Conservation (phyloP, 257 asterid genomes). For the Oldenlandia corymbosa region DNA sequence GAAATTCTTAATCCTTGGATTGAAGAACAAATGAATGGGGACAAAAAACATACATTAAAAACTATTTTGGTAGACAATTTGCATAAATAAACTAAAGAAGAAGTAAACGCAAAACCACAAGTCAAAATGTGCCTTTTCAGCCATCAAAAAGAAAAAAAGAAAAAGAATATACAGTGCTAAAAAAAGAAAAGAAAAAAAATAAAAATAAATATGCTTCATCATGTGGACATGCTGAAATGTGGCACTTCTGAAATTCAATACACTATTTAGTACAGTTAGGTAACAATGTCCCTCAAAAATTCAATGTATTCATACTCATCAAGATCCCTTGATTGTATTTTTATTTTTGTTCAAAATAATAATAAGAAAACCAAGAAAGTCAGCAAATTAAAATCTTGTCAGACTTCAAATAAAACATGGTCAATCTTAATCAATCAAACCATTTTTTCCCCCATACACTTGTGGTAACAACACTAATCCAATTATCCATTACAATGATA, state of each 20-base stretch:
- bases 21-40: neutral
- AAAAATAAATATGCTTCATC: conserved; percentile 3
- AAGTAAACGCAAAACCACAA: neutral
- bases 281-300: conserved; percentile 25
- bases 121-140: too few relatives aligned
- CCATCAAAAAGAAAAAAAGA: neutral
- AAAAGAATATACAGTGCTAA: too few relatives aligned
- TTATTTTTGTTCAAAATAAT: too few relatives aligned
- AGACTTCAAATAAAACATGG: conserved; percentile 3
- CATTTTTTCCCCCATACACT: neutral
- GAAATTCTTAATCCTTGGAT: neutral
- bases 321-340: too few relatives aligned
- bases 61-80: neutral
- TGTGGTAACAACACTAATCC: too few relatives aligned
- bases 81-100: neutral
- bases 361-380: conserved; percentile 3
- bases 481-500: neutral
- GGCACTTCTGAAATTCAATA: conserved; percentile 22
- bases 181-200: too few relatives aligned
- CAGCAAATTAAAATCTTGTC: conserved; percentile 19
- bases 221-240: conserved; percentile 23
- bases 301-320: conserved; percentile 42
- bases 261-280: conserved; percentile 33
- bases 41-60: neutral
- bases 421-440: conserved; percentile 6